A percentile compares a stretch with the other conserved stretches of the same genome.
These are phyloP conservation scores for Cystofilobasidium bisporidii DNA, from an alignment of 768 basidiomycete genomes.

Conservation along the genomic window DNA sequence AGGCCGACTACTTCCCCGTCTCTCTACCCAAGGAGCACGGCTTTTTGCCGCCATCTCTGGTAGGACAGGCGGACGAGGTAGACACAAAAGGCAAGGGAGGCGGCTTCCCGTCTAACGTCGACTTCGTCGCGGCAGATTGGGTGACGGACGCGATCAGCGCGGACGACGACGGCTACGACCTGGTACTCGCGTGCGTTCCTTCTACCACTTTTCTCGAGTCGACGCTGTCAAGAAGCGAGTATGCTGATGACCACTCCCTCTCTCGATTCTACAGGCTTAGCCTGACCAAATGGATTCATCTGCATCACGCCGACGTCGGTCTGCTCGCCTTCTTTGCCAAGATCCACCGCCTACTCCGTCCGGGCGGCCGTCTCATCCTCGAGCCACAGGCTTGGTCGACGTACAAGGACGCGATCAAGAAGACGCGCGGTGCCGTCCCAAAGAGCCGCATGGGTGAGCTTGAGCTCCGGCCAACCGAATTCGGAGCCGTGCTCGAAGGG, in stretches of 20 bases:
- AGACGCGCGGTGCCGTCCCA: slow-evolving; percentile 3
- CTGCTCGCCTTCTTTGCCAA: slow-evolving; percentile 59
- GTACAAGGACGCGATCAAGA: slow-evolving; percentile 58
- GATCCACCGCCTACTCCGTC: slow-evolving; percentile 50
- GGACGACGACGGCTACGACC: slow-evolving; percentile 53
- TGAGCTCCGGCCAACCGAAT: slow-evolving; percentile 55
- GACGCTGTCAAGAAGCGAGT: no score
- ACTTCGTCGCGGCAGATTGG: slow-evolving; percentile 69
- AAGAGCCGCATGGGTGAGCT: slow-evolving; percentile 54
- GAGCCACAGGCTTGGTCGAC: slow-evolving; percentile 81
- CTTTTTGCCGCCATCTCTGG: slow-evolving; percentile 22
- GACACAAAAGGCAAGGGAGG: not conserved
- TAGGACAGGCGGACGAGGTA: not conserved
- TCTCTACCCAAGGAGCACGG: slow-evolving; percentile 22
- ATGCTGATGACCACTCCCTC: not conserved
- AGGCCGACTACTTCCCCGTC: slow-evolving; percentile 22
- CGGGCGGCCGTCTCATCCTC: slow-evolving; percentile 54
- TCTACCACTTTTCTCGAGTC: not conserved
- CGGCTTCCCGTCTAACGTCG: slow-evolving; percentile 67
- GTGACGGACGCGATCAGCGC: slow-evolving; percentile 49
- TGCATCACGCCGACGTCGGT: slow-evolving; percentile 67
- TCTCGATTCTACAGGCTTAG: slow-evolving; percentile 55
- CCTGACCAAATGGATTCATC: slow-evolving; percentile 84
- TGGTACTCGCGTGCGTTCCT: slow-evolving; percentile 62
- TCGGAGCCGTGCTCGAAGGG: slow-evolving; percentile 48